Conservation (phyloP, 2,329 filamentous ascomycete genomes). For the Cytospora schulzeri region DNA sequence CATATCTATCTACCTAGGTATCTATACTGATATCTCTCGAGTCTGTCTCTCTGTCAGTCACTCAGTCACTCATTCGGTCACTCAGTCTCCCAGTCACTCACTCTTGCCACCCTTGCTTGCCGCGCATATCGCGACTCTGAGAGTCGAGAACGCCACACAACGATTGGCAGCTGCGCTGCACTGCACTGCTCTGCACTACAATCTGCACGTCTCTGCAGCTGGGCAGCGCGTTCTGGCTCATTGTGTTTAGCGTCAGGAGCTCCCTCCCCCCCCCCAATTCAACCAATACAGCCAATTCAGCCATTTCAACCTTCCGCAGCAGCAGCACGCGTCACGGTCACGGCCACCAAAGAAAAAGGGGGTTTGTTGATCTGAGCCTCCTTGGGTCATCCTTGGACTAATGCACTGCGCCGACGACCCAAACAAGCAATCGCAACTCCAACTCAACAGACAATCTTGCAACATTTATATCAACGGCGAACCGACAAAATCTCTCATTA, state of each 20-base stretch:
- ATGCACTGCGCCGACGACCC: background rate
- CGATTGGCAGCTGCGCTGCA: slow-evolving; percentile 16
- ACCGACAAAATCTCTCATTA: slow-evolving; percentile 1
- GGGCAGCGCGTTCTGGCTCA: slow-evolving; percentile 11
- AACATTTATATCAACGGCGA: slow-evolving; percentile 1
- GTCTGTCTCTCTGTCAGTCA: background rate
- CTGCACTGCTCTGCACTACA: too few relatives aligned
- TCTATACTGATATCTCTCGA: background rate
- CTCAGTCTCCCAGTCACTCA: background rate
- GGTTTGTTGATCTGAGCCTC: slow-evolving; percentile 6
- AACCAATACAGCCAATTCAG: too few relatives aligned
- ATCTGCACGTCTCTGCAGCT: slow-evolving; percentile 15
- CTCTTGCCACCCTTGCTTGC: background rate
- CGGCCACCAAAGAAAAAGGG: slow-evolving; percentile 6
- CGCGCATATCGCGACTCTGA: background rate
- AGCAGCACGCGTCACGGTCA: slow-evolving; percentile 13
- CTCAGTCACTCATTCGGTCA: background rate
- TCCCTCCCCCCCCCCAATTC: too few relatives aligned
- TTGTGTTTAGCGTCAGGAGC: slow-evolving; percentile 21
- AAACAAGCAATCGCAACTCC: background rate
- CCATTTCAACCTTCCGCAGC: slow-evolving; percentile 13
- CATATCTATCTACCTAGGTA: too few relatives aligned
- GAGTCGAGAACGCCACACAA: background rate
- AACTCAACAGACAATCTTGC: background rate
- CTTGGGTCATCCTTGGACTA: background rate